Conservation (phyloP, 2,329 filamentous ascomycete species). For the Didymella pinodella region DNA sequence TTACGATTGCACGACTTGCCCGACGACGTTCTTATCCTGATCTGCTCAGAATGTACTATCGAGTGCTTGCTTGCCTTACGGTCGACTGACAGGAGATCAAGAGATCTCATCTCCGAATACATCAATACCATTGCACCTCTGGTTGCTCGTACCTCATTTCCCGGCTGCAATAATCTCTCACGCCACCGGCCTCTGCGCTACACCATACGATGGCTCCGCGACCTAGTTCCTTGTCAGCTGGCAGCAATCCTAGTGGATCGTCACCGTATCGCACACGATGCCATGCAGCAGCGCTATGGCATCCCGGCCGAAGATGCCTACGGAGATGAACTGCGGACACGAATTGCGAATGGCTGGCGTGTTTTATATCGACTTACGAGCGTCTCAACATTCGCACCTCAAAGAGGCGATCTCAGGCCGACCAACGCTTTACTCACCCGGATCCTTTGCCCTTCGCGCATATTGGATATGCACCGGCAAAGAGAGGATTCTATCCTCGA, state of each 20-base stretch:
- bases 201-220: conserved; percentile 34
- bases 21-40: conserved; percentile 44
- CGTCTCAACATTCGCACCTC: conserved; percentile 36
- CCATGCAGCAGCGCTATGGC: conserved; percentile 31
- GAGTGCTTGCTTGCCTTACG: conserved; percentile 39
- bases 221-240: conserved; percentile 40
- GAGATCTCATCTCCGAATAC: conserved; percentile 37
- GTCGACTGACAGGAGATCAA: conserved; percentile 29
- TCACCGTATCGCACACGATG: conserved; percentile 35
- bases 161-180: conserved; percentile 30
- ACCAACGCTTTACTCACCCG: conserved; percentile 24
- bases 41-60: conserved; percentile 39
- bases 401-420: conserved; percentile 18
- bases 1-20: conserved; percentile 31
- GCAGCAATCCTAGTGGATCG: conserved; percentile 43
- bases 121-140: conserved; percentile 39
- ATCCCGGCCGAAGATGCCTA: conserved; percentile 43
- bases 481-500: conserved; percentile 34
- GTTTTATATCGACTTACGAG: conserved; percentile 36
- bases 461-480: conserved; percentile 26
- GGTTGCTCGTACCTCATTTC: conserved; percentile 40
- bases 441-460: conserved; percentile 27
- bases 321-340: conserved; percentile 39
- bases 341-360: conserved; percentile 42
- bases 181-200: conserved; percentile 14